These are phyloP conservation scores for Bullera alba DNA, from an alignment of 768 basidiomycete genomes.

Conservation along the genomic window DNA sequence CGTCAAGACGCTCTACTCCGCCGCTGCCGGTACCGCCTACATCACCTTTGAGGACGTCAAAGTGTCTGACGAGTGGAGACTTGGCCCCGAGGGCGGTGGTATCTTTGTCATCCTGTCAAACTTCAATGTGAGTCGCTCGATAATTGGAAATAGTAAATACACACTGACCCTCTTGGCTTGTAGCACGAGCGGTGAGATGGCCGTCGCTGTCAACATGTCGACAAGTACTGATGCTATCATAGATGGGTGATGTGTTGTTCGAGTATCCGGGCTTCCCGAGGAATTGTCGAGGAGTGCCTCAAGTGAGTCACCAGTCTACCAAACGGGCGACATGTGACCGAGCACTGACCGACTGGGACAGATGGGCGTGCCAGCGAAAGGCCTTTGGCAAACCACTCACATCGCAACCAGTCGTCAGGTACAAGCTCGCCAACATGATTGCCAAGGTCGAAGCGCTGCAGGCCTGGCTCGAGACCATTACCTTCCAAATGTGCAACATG, in stretches of 20 bases:
- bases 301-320: conserved; percentile 49
- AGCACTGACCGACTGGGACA: conserved; percentile 38
- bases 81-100: conserved; percentile 73
- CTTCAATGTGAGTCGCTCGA: conserved; percentile 57
- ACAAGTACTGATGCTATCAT: too few relatives aligned
- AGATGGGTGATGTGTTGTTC: conserved; percentile 81
- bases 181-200: conserved; percentile 58
- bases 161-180: conserved; percentile 1
- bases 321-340: too few relatives aligned
- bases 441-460: conserved; percentile 72
- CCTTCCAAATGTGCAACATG: conserved; percentile 84
- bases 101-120: conserved; percentile 70
- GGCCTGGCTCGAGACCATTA: conserved; percentile 78
- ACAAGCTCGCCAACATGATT: conserved; percentile 85
- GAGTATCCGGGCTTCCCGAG: conserved; percentile 65
- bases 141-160: neutral
- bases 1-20: conserved; percentile 86
- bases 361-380: conserved; percentile 81
- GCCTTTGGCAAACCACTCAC: conserved; percentile 78
- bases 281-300: conserved; percentile 74
- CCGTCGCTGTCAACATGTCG: neutral
- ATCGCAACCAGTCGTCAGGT: conserved; percentile 76
- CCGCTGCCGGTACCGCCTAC: conserved; percentile 73
- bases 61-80: conserved; percentile 78
- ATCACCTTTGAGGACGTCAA: conserved; percentile 76